A percentile compares a stretch with the other conserved stretches of the same genome.
Evolutionary conservation across 2,329 filamentous ascomycete species (phyloP).

Genomic region (Passalora sequoiae): DNA sequence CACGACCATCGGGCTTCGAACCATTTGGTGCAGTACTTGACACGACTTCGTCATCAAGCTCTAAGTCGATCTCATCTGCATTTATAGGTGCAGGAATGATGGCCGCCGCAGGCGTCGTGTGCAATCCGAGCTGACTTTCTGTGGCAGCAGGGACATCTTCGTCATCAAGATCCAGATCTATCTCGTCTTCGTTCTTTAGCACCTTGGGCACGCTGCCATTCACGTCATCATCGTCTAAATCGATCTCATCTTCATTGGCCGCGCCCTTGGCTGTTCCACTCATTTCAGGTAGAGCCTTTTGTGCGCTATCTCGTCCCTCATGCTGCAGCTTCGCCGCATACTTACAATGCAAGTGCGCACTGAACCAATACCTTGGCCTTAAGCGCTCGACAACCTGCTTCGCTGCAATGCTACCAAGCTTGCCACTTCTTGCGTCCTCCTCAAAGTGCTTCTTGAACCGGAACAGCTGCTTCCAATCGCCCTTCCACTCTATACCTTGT

Average conservation of each 20-base stretch:
- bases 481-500: conserved; percentile 70
- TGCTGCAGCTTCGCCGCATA: conserved; percentile 62
- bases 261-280: neutral
- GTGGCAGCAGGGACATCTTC: conserved; percentile 17
- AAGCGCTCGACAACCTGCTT: conserved; percentile 74
- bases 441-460: conserved; percentile 68
- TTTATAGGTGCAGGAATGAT: conserved; percentile 23
- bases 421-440: conserved; percentile 68
- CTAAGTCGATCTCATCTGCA: conserved; percentile 42
- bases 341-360: conserved; percentile 84
- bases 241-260: conserved; percentile 63
- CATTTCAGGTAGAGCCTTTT: neutral
- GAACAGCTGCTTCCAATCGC: conserved; percentile 65
- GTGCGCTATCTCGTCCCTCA: conserved; percentile 17
- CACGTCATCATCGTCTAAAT: conserved; percentile 40
- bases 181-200: conserved; percentile 25
- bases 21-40: conserved; percentile 5
- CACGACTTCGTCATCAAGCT: conserved; percentile 27
- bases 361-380: conserved; percentile 81
- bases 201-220: conserved; percentile 17
- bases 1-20: too few species aligned
- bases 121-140: conserved; percentile 13
- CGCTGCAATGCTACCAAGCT: conserved; percentile 74
- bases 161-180: conserved; percentile 42
- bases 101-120: conserved; percentile 7